Evolutionary conservation across 768 basidiomycete species (phyloP).

Genomic region (Daedaleopsis nitida): DNA sequence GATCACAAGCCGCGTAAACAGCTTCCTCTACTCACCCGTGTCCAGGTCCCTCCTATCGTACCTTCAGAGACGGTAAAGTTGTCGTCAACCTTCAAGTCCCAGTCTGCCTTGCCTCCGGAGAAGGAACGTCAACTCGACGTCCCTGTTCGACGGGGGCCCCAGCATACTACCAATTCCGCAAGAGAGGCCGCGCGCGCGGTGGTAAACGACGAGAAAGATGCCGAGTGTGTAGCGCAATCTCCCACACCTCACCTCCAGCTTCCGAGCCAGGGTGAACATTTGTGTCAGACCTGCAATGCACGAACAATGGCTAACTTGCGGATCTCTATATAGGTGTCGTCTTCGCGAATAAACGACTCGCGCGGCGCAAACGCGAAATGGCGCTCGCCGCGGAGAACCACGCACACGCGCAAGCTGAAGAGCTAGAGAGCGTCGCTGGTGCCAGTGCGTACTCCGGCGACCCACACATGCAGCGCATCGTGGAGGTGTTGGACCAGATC

Average conservation of each 20-base stretch:
- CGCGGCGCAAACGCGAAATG: background rate
- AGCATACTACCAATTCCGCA: too few species aligned
- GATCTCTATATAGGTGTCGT: background rate
- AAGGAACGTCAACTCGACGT: too few species aligned
- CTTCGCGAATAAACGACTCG: background rate
- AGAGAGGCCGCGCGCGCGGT: too few species aligned
- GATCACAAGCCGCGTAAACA: background rate
- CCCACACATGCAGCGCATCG: conserved; percentile 36
- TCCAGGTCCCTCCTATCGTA: background rate
- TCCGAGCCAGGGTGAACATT: background rate
- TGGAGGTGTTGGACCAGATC: conserved; percentile 53
- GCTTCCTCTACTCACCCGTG: background rate
- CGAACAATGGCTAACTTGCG: background rate
- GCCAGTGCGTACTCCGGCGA: conserved; percentile 1
- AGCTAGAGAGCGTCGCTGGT: background rate
- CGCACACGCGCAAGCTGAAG: background rate
- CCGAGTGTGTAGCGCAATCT: too few species aligned
- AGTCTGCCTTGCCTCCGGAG: too few species aligned
- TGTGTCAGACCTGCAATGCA: background rate
- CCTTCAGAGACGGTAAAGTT: too few species aligned
- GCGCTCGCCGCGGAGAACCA: too few species aligned
- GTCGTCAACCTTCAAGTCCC: too few species aligned
- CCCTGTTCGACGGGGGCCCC: too few species aligned
- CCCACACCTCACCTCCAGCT: background rate
- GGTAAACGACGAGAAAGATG: too few species aligned